Evolutionary conservation across 306 rosid genomes (phyloP), one percentile per base, ranked within the genome.

Genomic region (Clitoria ternatea): DNA sequence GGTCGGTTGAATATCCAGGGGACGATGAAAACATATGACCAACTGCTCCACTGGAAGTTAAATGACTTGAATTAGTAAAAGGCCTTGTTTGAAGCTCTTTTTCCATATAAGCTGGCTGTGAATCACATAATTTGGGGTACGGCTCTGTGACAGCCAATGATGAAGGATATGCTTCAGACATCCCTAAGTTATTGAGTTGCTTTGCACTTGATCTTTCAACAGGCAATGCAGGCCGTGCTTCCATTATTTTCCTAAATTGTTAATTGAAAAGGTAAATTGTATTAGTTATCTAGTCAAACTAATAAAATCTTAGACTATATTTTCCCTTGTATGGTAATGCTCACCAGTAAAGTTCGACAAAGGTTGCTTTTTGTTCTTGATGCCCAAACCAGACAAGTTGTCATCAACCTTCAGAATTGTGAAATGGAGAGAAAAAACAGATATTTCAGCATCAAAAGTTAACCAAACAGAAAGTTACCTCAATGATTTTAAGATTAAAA

Each of bases 1-100:
- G 95, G 80, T 91, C 91, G 2, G 92, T 85, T 62, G 94, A 85
- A 74, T 81, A 84, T 83, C 94, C 97, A 0, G 96, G 84, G 47
- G 97, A 84, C 39, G 99, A 85, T 11, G 99, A 94, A 83, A 87
- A 83, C 82, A 89, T 83, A 77, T 86, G 96, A 69, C 97, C 99
- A 55, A 86, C 90, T 11, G 80, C 88, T 59, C 91, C 97, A 26
- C 84, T 87, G 67, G 97, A 82, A 74, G 76, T 49, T 57, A 85
- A 42, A 67, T 74, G 86, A 82, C 87, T 80, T 35, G 87, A 80
- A 78, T 81, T 87, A 50, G 60, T 74, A n/a, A 71, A 64, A 66
- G 95, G 79, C 73, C 81, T 77, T 40, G 88, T 52, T 79, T 59
- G 65, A 61, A 61, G 86, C 77, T 82, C 92, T 59, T 88, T 86